These are phyloP conservation scores for Penicillium diatomitis DNA, from an alignment of 495 filamentous ascomycete genomes.

Conservation along the genomic window DNA sequence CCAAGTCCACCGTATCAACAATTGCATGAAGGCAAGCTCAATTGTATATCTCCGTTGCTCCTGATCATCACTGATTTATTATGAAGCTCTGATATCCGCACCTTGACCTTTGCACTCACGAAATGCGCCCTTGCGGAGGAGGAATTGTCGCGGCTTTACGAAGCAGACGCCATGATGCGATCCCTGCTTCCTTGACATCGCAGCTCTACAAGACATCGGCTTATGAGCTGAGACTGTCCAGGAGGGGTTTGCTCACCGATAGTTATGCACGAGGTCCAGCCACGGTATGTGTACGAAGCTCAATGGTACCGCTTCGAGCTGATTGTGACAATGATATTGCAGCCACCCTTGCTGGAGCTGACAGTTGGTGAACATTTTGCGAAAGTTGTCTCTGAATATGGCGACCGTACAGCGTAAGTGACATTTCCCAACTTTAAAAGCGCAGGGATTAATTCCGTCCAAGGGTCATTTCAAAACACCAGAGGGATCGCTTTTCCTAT, in stretches of 20 bases:
- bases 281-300: conserved; percentile 20
- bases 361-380: conserved; percentile 80
- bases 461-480: conserved; percentile 60
- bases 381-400: conserved; percentile 56
- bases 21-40: too few species aligned
- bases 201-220: too few species aligned
- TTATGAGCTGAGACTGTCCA: not conserved
- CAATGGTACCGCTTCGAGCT: not conserved
- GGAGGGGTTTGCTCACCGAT: conserved; percentile 33
- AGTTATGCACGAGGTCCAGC: conserved; percentile 38
- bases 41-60: too few species aligned
- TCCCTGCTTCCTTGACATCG: not conserved
- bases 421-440: not conserved
- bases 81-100: too few species aligned
- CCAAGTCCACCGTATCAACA: too few species aligned
- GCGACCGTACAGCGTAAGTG: conserved; percentile 65
- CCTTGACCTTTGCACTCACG: too few species aligned
- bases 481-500: conserved; percentile 60
- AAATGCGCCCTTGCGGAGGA: conserved; percentile 10
- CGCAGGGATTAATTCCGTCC: not conserved
- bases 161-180: not conserved
- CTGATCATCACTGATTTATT: too few species aligned
- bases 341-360: conserved; percentile 65
- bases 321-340: not conserved
- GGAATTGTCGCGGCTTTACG: conserved; percentile 4